Percentiles rank a stretch among this genome's conserved stretches.
Evolutionary conservation across 495 filamentous ascomycete species (phyloP).

Genomic region (Aspergillus cristatus): DNA sequence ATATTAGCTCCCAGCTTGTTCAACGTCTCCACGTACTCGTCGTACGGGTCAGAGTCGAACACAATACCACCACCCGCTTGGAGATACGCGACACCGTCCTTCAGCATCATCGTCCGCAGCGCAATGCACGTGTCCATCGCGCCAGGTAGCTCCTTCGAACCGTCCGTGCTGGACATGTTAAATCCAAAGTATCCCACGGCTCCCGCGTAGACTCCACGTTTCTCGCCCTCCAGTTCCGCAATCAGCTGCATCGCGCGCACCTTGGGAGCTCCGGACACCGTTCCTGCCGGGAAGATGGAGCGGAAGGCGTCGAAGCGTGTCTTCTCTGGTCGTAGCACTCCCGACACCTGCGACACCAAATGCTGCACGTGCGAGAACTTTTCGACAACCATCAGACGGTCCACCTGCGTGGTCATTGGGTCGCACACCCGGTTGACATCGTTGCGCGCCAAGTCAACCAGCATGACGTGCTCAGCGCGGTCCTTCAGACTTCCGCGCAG

Average conservation of each 20-base stretch:
- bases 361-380: slow-evolving; percentile 96
- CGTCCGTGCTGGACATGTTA: slow-evolving; percentile 30
- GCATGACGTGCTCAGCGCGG: slow-evolving; percentile 96
- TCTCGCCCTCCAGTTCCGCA: slow-evolving; percentile 86
- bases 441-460: slow-evolving; percentile 95
- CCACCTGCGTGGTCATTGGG: slow-evolving; percentile 76
- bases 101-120: slow-evolving; percentile 91
- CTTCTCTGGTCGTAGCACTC: slow-evolving; percentile 68
- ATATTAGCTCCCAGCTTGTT: slow-evolving; percentile 91
- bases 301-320: slow-evolving; percentile 94
- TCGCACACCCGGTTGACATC: slow-evolving; percentile 96
- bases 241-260: slow-evolving; percentile 95
- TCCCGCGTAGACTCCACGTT: slow-evolving; percentile 92
- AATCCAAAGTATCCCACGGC: slow-evolving; percentile 74
- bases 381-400: slow-evolving; percentile 92
- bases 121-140: slow-evolving; percentile 99
- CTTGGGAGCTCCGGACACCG: slow-evolving; percentile 90
- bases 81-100: slow-evolving; percentile 83
- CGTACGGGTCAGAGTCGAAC: slow-evolving; percentile 86
- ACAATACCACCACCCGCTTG: slow-evolving; percentile 98
- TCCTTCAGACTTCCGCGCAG: slow-evolving; percentile 80
- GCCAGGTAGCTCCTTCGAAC: slow-evolving; percentile 47
- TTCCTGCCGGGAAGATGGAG: slow-evolving; percentile 92
- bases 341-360: slow-evolving; percentile 88
- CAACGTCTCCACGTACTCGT: slow-evolving; percentile 95